A percentile compares a stretch with the other conserved stretches of the same genome.
phyloP scores from a whole-genome alignment of 352 stramenopile species.

The Pythium rishiriense region DNA sequence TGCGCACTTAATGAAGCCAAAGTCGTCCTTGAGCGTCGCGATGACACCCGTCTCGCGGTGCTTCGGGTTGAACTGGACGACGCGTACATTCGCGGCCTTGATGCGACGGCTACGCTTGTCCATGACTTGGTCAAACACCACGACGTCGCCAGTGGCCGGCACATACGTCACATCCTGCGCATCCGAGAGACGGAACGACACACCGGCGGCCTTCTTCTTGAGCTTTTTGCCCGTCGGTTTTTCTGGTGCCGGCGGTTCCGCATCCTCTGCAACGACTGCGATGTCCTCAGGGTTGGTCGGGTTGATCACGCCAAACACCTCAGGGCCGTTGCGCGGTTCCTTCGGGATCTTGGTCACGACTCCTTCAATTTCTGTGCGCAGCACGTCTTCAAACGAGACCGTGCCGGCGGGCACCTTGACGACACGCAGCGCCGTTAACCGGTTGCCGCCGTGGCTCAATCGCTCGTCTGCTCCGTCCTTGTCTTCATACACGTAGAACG shows the following conservation, averaged over 20 bases:
- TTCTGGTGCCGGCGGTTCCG: slow-evolving; percentile 25
- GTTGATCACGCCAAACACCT: slow-evolving; percentile 62
- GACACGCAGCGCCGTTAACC: slow-evolving; percentile 66
- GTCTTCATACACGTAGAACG: slow-evolving; percentile 79
- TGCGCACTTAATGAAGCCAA: slow-evolving; percentile 81
- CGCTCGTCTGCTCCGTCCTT: slow-evolving; percentile 45
- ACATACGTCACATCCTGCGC: slow-evolving; percentile 66
- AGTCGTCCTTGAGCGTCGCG: slow-evolving; percentile 73
- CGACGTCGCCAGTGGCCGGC: slow-evolving; percentile 54
- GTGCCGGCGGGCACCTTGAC: slow-evolving; percentile 56
- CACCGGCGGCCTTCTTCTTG: slow-evolving; percentile 42
- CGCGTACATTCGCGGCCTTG: slow-evolving; percentile 64
- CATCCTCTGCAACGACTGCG: not conserved
- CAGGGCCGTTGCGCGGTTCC: slow-evolving; percentile 58
- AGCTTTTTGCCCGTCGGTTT: slow-evolving; percentile 26
- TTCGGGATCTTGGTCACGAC: slow-evolving; percentile 64
- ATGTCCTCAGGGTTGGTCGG: slow-evolving; percentile 20
- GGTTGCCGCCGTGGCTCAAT: slow-evolving; percentile 17
- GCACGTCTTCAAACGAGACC: slow-evolving; percentile 65
- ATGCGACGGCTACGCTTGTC: slow-evolving; percentile 64
- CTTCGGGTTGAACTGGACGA: slow-evolving; percentile 62
- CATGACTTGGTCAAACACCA: slow-evolving; percentile 68
- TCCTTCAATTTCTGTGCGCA: slow-evolving; percentile 57
- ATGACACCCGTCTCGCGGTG: slow-evolving; percentile 71
- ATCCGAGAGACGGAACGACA: slow-evolving; percentile 63